These are phyloP conservation scores for Rubroboletus pulcherrimus DNA, from an alignment of 768 basidiomycete species.

Conservation along the genomic window DNA sequence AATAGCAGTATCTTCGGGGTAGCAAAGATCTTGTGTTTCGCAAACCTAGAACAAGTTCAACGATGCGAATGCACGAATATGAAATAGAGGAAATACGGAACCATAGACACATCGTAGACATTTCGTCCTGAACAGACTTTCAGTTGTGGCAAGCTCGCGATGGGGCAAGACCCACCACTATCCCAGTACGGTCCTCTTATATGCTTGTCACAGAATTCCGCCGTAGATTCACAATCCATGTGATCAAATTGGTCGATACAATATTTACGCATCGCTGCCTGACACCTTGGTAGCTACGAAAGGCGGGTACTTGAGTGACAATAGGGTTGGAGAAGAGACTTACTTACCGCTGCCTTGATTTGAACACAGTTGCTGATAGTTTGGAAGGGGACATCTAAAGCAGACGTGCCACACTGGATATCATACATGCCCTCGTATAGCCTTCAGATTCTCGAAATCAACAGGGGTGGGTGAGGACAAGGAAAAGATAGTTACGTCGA, in stretches of 20 bases:
- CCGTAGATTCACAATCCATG: constrained; percentile 64
- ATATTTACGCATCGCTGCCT: constrained; percentile 48
- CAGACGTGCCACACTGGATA: constrained; percentile 47
- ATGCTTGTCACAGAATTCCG: constrained; percentile 58
- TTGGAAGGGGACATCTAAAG: constrained; percentile 51
- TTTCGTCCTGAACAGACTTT: constrained; percentile 37
- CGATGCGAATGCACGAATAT: not conserved
- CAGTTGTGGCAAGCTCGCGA: not conserved
- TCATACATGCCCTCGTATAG: constrained; percentile 44
- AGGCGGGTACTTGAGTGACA: not conserved
- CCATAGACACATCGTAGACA: constrained; percentile 59
- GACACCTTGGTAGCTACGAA: constrained; percentile 64
- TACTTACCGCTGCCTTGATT: constrained; percentile 56
- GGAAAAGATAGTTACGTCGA: constrained; percentile 36
- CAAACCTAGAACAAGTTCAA: constrained; percentile 21
- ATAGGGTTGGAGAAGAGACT: not conserved
- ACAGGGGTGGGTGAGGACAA: not conserved
- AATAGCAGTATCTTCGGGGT: constrained; percentile 39
- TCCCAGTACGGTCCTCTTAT: constrained; percentile 42
- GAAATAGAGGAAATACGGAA: constrained; percentile 5
- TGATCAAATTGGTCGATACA: constrained; percentile 66
- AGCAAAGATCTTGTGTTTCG: constrained; percentile 33
- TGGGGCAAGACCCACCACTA: constrained; percentile 30
- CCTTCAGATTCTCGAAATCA: constrained; percentile 16
- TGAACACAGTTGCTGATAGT: constrained; percentile 35